Evolutionary conservation across 2,329 filamentous ascomycete species (phyloP).

Genomic region (Volutella citrinella): DNA sequence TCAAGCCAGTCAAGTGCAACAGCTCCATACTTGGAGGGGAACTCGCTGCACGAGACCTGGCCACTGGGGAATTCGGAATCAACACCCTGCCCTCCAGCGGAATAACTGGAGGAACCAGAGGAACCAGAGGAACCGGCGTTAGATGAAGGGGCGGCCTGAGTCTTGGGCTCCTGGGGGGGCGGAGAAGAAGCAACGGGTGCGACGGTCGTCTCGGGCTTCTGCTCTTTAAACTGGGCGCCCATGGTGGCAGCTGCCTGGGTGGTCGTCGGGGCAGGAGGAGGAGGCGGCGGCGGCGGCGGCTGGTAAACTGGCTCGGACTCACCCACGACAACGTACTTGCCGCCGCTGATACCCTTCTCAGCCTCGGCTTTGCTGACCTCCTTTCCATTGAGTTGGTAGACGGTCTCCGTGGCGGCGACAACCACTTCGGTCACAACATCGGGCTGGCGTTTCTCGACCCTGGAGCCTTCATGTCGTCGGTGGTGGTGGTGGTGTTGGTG

Average conservation of each 20-base stretch:
- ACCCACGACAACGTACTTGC: constrained; percentile 65
- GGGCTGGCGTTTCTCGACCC: constrained; percentile 46
- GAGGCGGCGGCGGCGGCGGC: constrained; percentile 38
- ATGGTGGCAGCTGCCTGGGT: constrained; percentile 29
- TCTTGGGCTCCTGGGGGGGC: constrained; percentile 5
- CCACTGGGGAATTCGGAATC: constrained; percentile 73
- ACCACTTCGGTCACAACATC: constrained; percentile 51
- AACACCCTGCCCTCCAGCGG: constrained; percentile 47
- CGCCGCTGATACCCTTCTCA: constrained; percentile 66
- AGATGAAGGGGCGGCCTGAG: constrained; percentile 22
- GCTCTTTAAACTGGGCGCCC: constrained; percentile 51
- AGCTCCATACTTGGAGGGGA: constrained; percentile 81
- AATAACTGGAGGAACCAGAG: constrained; percentile 18
- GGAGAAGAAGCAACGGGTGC: constrained; percentile 18
- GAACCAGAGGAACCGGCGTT: constrained; percentile 20
- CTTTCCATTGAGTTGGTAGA: constrained; percentile 69
- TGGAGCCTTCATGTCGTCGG: constrained; percentile 48
- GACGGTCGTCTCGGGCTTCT: constrained; percentile 30
- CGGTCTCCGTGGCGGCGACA: constrained; percentile 60
- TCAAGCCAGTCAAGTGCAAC: constrained; percentile 66
- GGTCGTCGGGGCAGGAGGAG: constrained; percentile 33
- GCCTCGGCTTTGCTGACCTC: constrained; percentile 62
- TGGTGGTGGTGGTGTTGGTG: constrained; percentile 61
- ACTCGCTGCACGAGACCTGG: constrained; percentile 64
- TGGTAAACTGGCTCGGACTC: constrained; percentile 53